Evolutionary conservation across 805 yeast species (phyloP).

Genomic region (Candida silvicultrix): DNA sequence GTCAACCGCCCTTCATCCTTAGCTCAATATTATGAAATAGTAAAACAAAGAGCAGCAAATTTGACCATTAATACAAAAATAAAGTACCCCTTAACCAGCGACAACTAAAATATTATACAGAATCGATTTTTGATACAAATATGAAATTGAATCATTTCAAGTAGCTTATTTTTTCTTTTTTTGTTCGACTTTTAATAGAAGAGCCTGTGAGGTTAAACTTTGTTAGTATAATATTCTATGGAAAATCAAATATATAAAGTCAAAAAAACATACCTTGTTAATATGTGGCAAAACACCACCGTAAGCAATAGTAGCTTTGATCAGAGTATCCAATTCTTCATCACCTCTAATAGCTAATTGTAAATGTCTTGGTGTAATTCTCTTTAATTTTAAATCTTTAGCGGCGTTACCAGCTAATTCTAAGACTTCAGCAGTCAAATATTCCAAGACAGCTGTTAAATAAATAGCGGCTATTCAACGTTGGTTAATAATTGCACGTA

Average conservation of each 20-base stretch:
- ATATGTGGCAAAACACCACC: slow-evolving; percentile 91
- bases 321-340: slow-evolving; percentile 91
- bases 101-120: not conserved
- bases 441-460: slow-evolving; percentile 92
- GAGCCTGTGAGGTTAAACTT: slow-evolving; percentile 12
- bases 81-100: not conserved
- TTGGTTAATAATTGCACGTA: slow-evolving; percentile 4
- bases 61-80: not conserved
- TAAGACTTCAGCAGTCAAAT: slow-evolving; percentile 92
- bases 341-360: slow-evolving; percentile 97
- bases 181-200: slow-evolving; percentile 21
- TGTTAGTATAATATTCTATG: slow-evolving; percentile 4
- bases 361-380: slow-evolving; percentile 96
- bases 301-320: slow-evolving; percentile 92
- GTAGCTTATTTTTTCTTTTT: slow-evolving; percentile 8
- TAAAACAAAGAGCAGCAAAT: not conserved
- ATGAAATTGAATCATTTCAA: not conserved
- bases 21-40: too few relatives aligned
- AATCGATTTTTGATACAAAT: not conserved
- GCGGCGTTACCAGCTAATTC: slow-evolving; percentile 99
- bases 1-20: not conserved
- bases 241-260: not conserved
- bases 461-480: slow-evolving; percentile 69
- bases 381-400: slow-evolving; percentile 87
- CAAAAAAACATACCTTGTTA: slow-evolving; percentile 21